Base-by-base conservation (phyloP, 352 stramenopile species). In the Thalassiosira livingstoniorum region DNA sequence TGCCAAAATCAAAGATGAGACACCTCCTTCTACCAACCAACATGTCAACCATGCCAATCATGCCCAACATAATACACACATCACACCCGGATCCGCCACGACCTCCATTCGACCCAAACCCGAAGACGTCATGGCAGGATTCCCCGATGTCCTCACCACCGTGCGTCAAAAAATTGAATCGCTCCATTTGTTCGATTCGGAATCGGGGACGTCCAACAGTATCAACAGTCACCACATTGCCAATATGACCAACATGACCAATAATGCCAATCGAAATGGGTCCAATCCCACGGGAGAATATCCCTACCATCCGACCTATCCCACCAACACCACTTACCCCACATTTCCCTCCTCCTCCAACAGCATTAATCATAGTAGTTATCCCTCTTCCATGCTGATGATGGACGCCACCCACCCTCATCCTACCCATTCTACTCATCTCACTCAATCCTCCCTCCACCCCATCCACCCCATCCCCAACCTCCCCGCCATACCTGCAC, bases 91-190 rank as follows among this genome's bases (percentile, higher is more conserved):
- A 11, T 27, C 15, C 23, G 2, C 62, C 5, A 18, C 11, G 4
- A 32, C 62, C 29, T 70, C 62, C 31, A 39, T 70, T 18, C 62
- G 62, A 58, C 37, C 62, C 23, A 70, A 65, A 47, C 27, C 25
- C 58, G 45, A 78, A 42, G 45, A 83, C n/a, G 35, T 88, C 4
- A 61, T 42, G 27, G 61, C 53, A 51, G 86, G 87, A 45, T 72
- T 93, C 13, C 89, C 89, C 2, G 83, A 94, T 87, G 87, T 92
- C 11, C 67, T 94, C 21, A 89, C 83, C 68, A 88, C 61, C 15
- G 88, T 94, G 81, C 76, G 90, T 32, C 85, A 94, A 76, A 92
- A 92, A 69, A 92, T 94, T 73, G 90, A 94, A 86, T 89, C 77
- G 3, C 65, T 93, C n/a, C 87, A 75, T 4, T 62, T 93, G 2